phyloP scores from a whole-genome alignment of 768 basidiomycete species.

The Auriculariales sp. region DNA sequence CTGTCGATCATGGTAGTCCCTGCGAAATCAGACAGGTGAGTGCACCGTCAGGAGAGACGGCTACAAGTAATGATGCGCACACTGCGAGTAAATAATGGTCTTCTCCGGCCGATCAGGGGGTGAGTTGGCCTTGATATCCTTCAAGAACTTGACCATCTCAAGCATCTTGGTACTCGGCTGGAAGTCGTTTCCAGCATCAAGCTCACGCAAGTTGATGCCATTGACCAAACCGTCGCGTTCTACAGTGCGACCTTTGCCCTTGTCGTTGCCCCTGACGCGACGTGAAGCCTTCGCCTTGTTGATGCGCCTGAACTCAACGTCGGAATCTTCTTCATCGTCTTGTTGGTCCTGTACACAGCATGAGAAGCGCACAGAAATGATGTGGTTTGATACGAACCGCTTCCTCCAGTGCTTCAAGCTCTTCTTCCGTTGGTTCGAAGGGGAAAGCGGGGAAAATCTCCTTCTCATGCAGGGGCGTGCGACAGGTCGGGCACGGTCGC shows the following conservation, averaged over 20 bases:
- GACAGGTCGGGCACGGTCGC: constrained; percentile 43
- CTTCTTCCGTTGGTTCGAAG: constrained; percentile 54
- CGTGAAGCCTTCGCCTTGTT: background rate
- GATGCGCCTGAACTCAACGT: background rate
- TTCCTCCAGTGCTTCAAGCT: constrained; percentile 25
- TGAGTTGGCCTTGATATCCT: constrained; percentile 23
- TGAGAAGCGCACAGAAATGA: background rate
- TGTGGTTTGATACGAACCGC: background rate
- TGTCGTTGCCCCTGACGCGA: constrained; percentile 12
- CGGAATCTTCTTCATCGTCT: background rate
- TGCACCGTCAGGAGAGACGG: background rate
- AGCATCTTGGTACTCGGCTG: constrained; percentile 61
- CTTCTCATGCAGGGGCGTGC: constrained; percentile 43
- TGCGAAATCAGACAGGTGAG: constrained; percentile 14
- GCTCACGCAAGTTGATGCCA: constrained; percentile 28
- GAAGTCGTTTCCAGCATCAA: constrained; percentile 20
- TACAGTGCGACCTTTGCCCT: constrained; percentile 6
- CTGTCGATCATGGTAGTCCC: constrained; percentile 66
- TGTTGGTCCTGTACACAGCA: background rate
- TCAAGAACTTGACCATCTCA: constrained; percentile 37
- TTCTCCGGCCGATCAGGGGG: constrained; percentile 43
- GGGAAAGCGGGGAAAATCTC: constrained; percentile 45
- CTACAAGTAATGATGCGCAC: too few relatives aligned
- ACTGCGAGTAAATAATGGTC: constrained; percentile 58
- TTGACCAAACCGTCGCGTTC: too few relatives aligned